Conservation (phyloP, 306 rosid genomes). For the Fragaria ananassa region DNA sequence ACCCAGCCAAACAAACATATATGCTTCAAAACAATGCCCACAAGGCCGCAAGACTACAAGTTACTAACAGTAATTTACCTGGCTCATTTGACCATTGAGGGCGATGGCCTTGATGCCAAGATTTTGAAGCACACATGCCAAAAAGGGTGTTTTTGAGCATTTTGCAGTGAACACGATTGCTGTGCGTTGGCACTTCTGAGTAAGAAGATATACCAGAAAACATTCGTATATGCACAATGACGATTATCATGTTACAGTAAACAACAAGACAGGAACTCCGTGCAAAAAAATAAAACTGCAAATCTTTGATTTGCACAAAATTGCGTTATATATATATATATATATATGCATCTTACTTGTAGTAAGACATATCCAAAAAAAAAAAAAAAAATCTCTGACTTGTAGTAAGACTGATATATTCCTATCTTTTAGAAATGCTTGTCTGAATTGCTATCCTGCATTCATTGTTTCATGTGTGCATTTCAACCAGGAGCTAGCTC, state of each 20-base stretch:
- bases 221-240: conserved; percentile 53
- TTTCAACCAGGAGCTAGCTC: too few relatives aligned
- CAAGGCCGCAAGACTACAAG: background rate
- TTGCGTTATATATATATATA: too few relatives aligned
- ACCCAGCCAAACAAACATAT: background rate
- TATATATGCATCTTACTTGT: too few relatives aligned
- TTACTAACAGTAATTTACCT: conserved; percentile 39
- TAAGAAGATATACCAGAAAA: conserved; percentile 69
- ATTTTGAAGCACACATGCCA: conserved; percentile 74
- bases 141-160: conserved; percentile 61
- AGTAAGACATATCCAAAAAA: too few relatives aligned
- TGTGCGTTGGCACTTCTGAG: conserved; percentile 59
- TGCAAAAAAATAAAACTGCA: background rate
- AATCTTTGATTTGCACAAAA: too few relatives aligned
- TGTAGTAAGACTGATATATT: too few relatives aligned
- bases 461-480: too few relatives aligned
- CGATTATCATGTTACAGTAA: conserved; percentile 2
- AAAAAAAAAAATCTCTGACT: too few relatives aligned
- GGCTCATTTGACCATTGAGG: conserved; percentile 85
- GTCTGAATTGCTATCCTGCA: too few relatives aligned
- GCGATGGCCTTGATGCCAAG: conserved; percentile 80
- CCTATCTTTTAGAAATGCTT: too few relatives aligned
- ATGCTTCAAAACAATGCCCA: background rate
- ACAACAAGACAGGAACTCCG: background rate
- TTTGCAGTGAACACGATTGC: conserved; percentile 88